Evolutionary conservation across 2,329 filamentous ascomycete genomes (phyloP).

Genomic region (Neopestalotiopsis clavispora): DNA sequence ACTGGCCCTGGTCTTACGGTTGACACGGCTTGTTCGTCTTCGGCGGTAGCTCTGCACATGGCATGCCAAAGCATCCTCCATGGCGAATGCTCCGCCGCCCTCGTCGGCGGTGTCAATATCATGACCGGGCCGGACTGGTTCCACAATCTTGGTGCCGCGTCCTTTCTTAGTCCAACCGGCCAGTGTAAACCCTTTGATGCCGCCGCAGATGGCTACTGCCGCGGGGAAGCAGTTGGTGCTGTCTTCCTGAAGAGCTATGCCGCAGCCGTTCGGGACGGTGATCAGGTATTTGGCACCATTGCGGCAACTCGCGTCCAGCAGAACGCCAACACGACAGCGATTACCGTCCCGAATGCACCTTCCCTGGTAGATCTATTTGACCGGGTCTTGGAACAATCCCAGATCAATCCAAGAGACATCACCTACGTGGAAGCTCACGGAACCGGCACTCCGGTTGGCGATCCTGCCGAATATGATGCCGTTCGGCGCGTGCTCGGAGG

Average conservation of each 20-base stretch:
- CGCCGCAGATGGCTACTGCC: constrained; percentile 52
- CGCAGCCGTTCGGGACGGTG: constrained; percentile 24
- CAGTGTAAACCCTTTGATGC: constrained; percentile 52
- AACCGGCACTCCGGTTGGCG: constrained; percentile 73
- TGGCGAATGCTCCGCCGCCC: constrained; percentile 67
- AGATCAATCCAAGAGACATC: constrained; percentile 58
- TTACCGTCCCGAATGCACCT: constrained; percentile 65
- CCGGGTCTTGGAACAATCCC: constrained; percentile 60
- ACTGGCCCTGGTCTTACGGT: constrained; percentile 32
- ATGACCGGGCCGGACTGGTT: constrained; percentile 69
- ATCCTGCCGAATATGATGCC: constrained; percentile 68
- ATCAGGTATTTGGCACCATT: constrained; percentile 59
- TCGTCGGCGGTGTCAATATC: constrained; percentile 68
- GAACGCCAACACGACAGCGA: constrained; percentile 67
- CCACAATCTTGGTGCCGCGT: constrained; percentile 63
- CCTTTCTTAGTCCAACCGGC: constrained; percentile 58
- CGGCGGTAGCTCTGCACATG: constrained; percentile 27
- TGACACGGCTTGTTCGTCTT: constrained; percentile 37
- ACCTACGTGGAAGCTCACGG: constrained; percentile 73
- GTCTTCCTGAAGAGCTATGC: constrained; percentile 27
- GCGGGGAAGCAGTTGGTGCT: constrained; percentile 21
- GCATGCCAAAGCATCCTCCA: constrained; percentile 64
- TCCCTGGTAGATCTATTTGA: constrained; percentile 66
- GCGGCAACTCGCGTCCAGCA: constrained; percentile 55
- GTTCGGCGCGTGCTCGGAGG: constrained; percentile 65